Evolutionary conservation across 1,284 basidiomycete genomes (phyloP).

Genomic region (Golubevia sp.): DNA sequence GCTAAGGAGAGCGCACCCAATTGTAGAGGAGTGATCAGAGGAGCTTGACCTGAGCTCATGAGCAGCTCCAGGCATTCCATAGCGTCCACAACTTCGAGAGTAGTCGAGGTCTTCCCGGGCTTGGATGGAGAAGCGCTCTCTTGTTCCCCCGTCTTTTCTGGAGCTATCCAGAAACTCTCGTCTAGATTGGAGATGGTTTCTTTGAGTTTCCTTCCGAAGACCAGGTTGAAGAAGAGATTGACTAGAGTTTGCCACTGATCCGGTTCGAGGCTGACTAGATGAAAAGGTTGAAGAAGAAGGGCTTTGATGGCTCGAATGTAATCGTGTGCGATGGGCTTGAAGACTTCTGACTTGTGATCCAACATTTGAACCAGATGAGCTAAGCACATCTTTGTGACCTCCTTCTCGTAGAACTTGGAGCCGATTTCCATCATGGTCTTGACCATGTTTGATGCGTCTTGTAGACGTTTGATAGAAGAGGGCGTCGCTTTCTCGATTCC

Average conservation of each 20-base stretch:
- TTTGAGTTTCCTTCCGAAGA: constrained; percentile 24
- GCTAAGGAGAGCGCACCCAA: constrained; percentile 23
- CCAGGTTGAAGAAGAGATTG: constrained; percentile 11
- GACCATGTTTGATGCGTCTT: not conserved
- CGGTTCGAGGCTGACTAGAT: not conserved
- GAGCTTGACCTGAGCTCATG: constrained; percentile 20
- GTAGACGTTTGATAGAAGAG: not conserved
- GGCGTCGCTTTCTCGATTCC: not conserved
- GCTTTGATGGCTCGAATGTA: not conserved
- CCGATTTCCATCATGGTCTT: not conserved
- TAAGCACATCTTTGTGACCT: not conserved
- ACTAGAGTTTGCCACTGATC: not conserved
- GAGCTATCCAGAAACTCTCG: constrained; percentile 7
- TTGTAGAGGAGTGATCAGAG: constrained; percentile 15
- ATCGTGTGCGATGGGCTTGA: not conserved
- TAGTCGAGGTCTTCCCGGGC: constrained; percentile 2
- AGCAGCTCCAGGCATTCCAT: constrained; percentile 30
- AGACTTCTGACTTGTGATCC: not conserved
- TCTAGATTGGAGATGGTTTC: not conserved
- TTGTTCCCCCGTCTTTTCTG: not conserved
- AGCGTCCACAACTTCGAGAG: constrained; percentile 29
- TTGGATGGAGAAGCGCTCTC: constrained; percentile 11
- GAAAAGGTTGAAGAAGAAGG: not conserved
- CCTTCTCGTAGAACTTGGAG: not conserved
- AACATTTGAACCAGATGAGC: not conserved